phyloP scores from a whole-genome alignment of 768 basidiomycete species.

The Termitomyces sp. region DNA sequence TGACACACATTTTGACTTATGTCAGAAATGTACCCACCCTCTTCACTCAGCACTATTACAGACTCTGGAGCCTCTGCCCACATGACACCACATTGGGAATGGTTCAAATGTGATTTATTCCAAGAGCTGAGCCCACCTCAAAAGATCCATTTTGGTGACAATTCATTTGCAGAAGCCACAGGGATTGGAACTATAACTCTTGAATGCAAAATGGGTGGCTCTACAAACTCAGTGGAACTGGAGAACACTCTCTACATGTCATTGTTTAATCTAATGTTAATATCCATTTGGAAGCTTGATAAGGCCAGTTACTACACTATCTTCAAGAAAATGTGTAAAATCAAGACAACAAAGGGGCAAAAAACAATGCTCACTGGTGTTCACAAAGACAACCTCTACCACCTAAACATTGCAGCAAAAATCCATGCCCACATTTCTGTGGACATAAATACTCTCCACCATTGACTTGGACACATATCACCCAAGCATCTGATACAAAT shows the following conservation, averaged over 20 bases:
- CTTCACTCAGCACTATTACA: not conserved
- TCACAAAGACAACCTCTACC: too few relatives aligned
- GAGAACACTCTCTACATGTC: not conserved
- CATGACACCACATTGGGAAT: not conserved
- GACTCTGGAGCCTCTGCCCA: too few relatives aligned
- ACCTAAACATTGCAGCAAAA: not conserved
- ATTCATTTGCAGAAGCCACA: too few relatives aligned
- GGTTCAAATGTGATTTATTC: not conserved
- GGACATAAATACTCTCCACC: too few relatives aligned
- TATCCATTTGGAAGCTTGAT: not conserved
- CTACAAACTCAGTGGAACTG: not conserved
- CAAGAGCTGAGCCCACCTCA: too few relatives aligned
- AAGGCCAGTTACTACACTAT: not conserved
- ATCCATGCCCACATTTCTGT: not conserved
- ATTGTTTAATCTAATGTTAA: not conserved
- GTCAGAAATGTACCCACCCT: not conserved
- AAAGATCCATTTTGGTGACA: too few relatives aligned
- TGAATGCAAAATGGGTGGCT: not conserved
- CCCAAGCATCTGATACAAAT: too few relatives aligned
- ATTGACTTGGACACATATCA: too few relatives aligned
- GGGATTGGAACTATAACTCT: not conserved
- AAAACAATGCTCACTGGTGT: not conserved
- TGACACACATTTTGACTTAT: too few relatives aligned
- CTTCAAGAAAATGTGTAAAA: not conserved
- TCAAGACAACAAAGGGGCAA: not conserved